phyloP scores from a whole-genome alignment of 805 yeast species.

The Candida oleophila region DNA sequence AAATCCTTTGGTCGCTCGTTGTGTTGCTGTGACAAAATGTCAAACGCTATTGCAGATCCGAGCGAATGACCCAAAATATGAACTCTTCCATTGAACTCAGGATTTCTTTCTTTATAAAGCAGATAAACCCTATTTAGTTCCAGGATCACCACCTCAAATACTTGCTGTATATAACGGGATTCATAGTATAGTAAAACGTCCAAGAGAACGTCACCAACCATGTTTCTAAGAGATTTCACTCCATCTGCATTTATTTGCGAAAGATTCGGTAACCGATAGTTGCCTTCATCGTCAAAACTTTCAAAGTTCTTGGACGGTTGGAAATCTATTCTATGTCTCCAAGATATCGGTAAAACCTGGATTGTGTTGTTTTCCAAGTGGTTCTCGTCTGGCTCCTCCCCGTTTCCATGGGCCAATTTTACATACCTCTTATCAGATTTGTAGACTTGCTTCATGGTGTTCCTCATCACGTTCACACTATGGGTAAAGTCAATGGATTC shows the following conservation, averaged over 20 bases:
- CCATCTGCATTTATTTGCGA: slow-evolving; percentile 76
- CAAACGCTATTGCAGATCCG: slow-evolving; percentile 84
- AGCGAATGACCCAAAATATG: slow-evolving; percentile 89
- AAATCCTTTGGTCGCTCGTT: slow-evolving; percentile 17
- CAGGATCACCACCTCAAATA: slow-evolving; percentile 56
- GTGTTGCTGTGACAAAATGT: slow-evolving; percentile 55
- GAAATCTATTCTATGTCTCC: slow-evolving; percentile 81
- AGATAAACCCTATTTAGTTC: slow-evolving; percentile 65
- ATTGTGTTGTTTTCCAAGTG: slow-evolving; percentile 50
- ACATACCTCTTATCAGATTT: slow-evolving; percentile 39
- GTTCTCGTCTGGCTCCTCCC: slow-evolving; percentile 18
- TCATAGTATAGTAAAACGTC: slow-evolving; percentile 83
- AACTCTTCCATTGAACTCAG: slow-evolving; percentile 74
- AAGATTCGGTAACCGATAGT: slow-evolving; percentile 56
- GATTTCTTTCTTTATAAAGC: slow-evolving; percentile 60
- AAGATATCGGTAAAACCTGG: slow-evolving; percentile 86
- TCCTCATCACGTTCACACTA: slow-evolving; percentile 66
- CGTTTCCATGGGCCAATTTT: slow-evolving; percentile 33
- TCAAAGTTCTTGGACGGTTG: slow-evolving; percentile 44
- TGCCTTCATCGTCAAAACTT: slow-evolving; percentile 35
- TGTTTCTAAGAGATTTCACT: slow-evolving; percentile 68
- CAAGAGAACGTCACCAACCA: slow-evolving; percentile 82
- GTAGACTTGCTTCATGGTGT: slow-evolving; percentile 53
- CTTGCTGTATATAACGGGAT: slow-evolving; percentile 60
- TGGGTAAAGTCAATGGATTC: slow-evolving; percentile 87